Evolutionary conservation across 2,329 filamentous ascomycete species (phyloP), one percentile per base, ranked within the genome.

Genomic region (Anthostomella pinea): DNA sequence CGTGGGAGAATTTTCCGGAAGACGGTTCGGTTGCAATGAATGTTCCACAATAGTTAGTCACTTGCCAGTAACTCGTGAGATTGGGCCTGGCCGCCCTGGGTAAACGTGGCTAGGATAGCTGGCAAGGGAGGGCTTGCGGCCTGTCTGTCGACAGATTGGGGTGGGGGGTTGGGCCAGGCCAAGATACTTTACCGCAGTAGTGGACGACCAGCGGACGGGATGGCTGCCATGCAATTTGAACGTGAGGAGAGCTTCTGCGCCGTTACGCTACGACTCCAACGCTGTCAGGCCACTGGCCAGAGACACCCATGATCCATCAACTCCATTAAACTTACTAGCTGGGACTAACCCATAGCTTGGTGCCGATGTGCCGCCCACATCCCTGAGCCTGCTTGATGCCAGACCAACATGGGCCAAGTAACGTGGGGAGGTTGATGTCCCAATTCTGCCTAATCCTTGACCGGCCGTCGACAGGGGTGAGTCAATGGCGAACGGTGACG

Each of bases 401-500:
- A n/a, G n/a, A n/a, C n/a, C n/a, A n/a, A n/a, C n/a, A n/a, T n/a
- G n/a, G n/a, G n/a, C n/a, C n/a, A n/a, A n/a, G n/a, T n/a, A 11
- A 23, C 8, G 21, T 7, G 21, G 21, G 21, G 21, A 23, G 11
- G 11, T 8, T 11, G 25, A 27, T 9, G 3, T 23, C 30, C 30
- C 8, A 31, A 26, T 39, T 40, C 38, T 45, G 39, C 16, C 30
- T 40, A 30, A 30, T 38, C 20, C 29, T 22, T 22, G 33, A 31
- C 27, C 26, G 20, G 24, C 27, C 15, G 17, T 34, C 33, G 26
- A 22, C 35, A 42, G 35, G 45, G 46, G 32, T 38, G 31, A 33
- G 25, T 30, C 14, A 43, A 43, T 46, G 42, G 38, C 28, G 41
- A 46, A 37, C 36, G 31, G 39, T 39, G 38, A 42, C 37, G 33